Evolutionary conservation across 495 filamentous ascomycete species (phyloP).

Genomic region (Penicillium cinerascens): DNA sequence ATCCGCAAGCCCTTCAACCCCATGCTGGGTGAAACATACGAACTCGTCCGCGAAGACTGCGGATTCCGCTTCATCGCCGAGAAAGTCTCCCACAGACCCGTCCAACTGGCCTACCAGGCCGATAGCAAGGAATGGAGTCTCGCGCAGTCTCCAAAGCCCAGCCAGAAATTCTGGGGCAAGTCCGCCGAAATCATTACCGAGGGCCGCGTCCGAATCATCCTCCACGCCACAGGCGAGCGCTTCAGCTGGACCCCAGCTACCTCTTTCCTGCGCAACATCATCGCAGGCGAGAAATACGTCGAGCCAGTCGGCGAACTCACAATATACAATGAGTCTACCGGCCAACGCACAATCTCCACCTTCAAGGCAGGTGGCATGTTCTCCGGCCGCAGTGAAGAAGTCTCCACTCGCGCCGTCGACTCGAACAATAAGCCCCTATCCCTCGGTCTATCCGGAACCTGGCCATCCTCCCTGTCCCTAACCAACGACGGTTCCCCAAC

Average conservation of each 20-base stretch:
- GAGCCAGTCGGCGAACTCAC: conserved; percentile 89
- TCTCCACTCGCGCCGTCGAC: conserved; percentile 68
- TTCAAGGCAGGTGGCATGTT: conserved; percentile 97
- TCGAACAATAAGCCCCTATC: conserved; percentile 57
- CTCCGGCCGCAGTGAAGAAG: conserved; percentile 88
- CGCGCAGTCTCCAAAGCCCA: conserved; percentile 78
- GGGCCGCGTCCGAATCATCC: conserved; percentile 70
- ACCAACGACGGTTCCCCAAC: conserved; percentile 55
- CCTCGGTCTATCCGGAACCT: conserved; percentile 70
- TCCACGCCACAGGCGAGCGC: conserved; percentile 68
- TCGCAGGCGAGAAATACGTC: conserved; percentile 96
- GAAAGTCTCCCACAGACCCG: conserved; percentile 88
- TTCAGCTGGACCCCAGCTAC: conserved; percentile 85
- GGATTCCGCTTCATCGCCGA: conserved; percentile 89
- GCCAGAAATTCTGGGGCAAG: conserved; percentile 99
- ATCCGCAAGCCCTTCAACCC: conserved; percentile 98
- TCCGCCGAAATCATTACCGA: conserved; percentile 89
- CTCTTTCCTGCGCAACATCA: conserved; percentile 89
- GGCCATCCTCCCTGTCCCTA: conserved; percentile 69
- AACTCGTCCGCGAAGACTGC: conserved; percentile 83
- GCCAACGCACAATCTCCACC: conserved; percentile 72
- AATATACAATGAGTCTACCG: conserved; percentile 74
- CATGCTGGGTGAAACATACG: conserved; percentile 93
- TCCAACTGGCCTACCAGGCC: conserved; percentile 89
- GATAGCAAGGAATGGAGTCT: conserved; percentile 81